Conservation (phyloP, 164 flowering plant genomes). For the Aristolochia fimbriata region DNA sequence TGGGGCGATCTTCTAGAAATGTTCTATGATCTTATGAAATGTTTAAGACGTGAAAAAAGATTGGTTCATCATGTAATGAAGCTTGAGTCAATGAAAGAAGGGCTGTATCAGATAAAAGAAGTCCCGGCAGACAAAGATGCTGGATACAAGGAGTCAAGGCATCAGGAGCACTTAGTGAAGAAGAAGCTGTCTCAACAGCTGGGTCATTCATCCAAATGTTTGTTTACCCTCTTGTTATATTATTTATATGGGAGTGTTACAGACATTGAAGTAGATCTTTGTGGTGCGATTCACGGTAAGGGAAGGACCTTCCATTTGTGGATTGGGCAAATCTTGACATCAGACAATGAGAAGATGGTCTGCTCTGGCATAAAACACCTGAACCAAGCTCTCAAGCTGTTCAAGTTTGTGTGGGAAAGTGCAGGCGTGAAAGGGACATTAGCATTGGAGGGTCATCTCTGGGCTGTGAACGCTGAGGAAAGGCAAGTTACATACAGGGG, state of each 20-base stretch:
- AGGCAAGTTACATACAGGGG: conserved; percentile 48
- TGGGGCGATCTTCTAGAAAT: conserved; percentile 56
- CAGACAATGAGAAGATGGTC: conserved; percentile 47
- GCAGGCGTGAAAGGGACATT: conserved; percentile 51
- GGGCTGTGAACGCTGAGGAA: conserved; percentile 52
- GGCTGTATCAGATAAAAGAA: conserved; percentile 70
- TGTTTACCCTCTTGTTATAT: conserved; percentile 63
- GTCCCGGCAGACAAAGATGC: conserved; percentile 49
- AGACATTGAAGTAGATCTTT: conserved; percentile 61
- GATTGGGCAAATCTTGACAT: conserved; percentile 66
- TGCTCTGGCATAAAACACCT: conserved; percentile 62
- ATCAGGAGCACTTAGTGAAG: conserved; percentile 63
- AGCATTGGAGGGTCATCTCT: conserved; percentile 80
- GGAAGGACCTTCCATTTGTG: conserved; percentile 33
- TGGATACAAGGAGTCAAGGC: conserved; percentile 62
- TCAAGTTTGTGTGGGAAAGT: conserved; percentile 69
- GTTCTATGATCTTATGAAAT: conserved; percentile 54
- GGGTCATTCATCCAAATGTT: conserved; percentile 69
- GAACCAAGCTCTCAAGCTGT: conserved; percentile 60
- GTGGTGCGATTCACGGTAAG: conserved; percentile 42
- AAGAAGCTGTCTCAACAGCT: conserved; percentile 51
- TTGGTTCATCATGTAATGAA: conserved; percentile 33
- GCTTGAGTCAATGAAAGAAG: conserved; percentile 81
- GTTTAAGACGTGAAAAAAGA: conserved; percentile 31
- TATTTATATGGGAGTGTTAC: conserved; percentile 52